A percentile compares a stretch with the other conserved stretches of the same genome.
Evolutionary conservation across 2,329 filamentous ascomycete species (phyloP).

Genomic region (Aspergillus fijiensis): DNA sequence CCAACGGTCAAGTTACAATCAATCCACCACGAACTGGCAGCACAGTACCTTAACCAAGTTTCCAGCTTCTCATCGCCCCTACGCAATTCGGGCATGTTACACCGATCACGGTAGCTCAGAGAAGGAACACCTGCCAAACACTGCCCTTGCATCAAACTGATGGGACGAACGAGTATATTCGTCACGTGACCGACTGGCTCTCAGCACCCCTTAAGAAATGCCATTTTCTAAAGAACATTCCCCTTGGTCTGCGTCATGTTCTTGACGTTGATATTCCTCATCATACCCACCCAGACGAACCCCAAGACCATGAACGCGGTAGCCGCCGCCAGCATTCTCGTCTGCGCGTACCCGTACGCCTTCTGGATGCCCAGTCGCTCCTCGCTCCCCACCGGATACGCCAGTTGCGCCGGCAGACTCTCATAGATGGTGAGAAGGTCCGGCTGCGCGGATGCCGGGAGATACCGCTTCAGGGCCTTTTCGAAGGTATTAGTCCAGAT

Average conservation of each 20-base stretch:
- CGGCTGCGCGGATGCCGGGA: conserved; percentile 48
- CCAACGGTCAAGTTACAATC: too few species aligned
- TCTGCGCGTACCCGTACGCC: conserved; percentile 59
- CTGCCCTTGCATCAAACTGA: too few species aligned
- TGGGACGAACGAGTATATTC: too few species aligned
- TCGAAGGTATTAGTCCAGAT: conserved; percentile 62
- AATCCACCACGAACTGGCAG: too few species aligned
- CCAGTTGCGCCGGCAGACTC: conserved; percentile 14
- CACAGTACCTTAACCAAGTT: too few species aligned
- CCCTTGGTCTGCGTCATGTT: conserved; percentile 54
- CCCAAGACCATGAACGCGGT: conserved; percentile 45
- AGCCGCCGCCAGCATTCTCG: conserved; percentile 54
- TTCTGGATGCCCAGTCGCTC: conserved; percentile 58
- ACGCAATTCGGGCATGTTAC: too few species aligned
- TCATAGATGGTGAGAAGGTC: conserved; percentile 15
- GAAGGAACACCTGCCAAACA: too few species aligned
- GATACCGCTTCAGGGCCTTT: conserved; percentile 44
- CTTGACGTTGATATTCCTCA: conserved; percentile 52
- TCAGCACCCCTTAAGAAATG: too few species aligned
- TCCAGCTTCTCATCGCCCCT: too few species aligned
- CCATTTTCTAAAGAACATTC: conserved; percentile 30
- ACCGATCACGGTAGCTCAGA: too few species aligned
- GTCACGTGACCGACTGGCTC: too few species aligned
- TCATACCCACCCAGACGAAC: conserved; percentile 47
- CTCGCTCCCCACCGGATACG: conserved; percentile 43